Conservation (phyloP, 2,329 filamentous ascomycete genomes). For the Bipolaris oryzae region DNA sequence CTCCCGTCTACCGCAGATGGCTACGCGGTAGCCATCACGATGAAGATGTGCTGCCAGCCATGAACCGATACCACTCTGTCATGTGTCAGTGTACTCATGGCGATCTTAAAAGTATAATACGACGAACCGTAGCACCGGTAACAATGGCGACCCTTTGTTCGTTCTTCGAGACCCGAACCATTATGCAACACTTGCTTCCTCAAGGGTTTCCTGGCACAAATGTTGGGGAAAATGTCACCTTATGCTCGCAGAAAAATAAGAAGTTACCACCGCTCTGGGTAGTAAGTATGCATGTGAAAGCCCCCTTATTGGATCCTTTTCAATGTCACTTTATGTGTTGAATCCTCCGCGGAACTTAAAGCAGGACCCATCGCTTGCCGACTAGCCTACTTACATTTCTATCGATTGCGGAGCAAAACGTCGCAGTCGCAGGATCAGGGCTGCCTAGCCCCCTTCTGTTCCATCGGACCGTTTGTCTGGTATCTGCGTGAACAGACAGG, state of each 20-base stretch:
- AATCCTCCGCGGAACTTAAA: no score
- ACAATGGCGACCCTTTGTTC: conserved; percentile 48
- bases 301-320: not conserved
- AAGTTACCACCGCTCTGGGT: not conserved
- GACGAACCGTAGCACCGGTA: conserved; percentile 51
- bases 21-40: conserved; percentile 46
- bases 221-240: not conserved
- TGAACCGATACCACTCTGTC: conserved; percentile 57
- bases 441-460: not conserved
- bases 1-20: conserved; percentile 50
- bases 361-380: not conserved
- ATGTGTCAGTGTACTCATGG: conserved; percentile 1
- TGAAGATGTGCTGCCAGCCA: conserved; percentile 50
- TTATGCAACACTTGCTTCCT: not conserved
- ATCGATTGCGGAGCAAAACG: not conserved
- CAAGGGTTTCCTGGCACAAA: not conserved
- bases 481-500: not conserved
- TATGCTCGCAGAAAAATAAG: not conserved
- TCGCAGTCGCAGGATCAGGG: not conserved
- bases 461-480: not conserved
- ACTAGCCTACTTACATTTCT: not conserved
- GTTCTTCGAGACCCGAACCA: conserved; percentile 12
- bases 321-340: not conserved
- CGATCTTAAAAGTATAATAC: not conserved
- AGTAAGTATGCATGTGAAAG: not conserved